Evolutionary conservation across 805 yeast genomes (phyloP), one percentile per base, ranked within the genome.

Genomic region (Zygosaccharomyces rouxii): DNA sequence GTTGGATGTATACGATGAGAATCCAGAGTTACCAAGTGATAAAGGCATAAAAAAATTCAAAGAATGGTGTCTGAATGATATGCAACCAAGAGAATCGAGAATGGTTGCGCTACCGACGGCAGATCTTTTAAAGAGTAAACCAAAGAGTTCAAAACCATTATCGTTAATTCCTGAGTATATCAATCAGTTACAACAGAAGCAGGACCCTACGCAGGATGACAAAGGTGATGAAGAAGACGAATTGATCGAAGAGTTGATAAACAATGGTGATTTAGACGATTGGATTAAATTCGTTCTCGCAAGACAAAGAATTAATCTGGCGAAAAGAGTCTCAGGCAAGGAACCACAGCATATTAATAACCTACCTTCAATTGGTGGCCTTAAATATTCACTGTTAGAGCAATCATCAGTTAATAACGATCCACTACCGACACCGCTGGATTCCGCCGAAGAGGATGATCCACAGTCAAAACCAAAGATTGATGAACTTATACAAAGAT

Each of bases 31-130:
- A 3, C 62, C 71, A 1, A 74, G 76, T 19, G 70, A 70, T 46
- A 64, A 54, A 25, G 86, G 84, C 2, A 71, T 79, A 35, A 68
- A 69, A 31, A 71, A 71, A 26, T 78, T 83, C 54, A 69, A 78
- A 49, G 68, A 69, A n/a, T 84, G 88, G 88, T 73, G 77, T 35
- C 71, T 72, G 35, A 71, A 55, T 16, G 57, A 78, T 16, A 72
- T 70, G 1, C 63, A 69, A 10, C 73, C 77, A 3, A 71, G 69
- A 21, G 70, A 77, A 42, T 72, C 77, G 19, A 63, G 81, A 38
- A 42, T 57, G 26, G 66, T 67, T 2, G 67, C 71, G 7, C 57
- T 62, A 21, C 72, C 73, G 13, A 64, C 64, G 0, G 60, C 62
- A 1, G 67, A 60, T 28, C 49, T 62, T 30, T 30, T 63, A 29